These are phyloP conservation scores for Ustilago crameri DNA, from an alignment of 1,284 basidiomycete species.

Conservation along the genomic window DNA sequence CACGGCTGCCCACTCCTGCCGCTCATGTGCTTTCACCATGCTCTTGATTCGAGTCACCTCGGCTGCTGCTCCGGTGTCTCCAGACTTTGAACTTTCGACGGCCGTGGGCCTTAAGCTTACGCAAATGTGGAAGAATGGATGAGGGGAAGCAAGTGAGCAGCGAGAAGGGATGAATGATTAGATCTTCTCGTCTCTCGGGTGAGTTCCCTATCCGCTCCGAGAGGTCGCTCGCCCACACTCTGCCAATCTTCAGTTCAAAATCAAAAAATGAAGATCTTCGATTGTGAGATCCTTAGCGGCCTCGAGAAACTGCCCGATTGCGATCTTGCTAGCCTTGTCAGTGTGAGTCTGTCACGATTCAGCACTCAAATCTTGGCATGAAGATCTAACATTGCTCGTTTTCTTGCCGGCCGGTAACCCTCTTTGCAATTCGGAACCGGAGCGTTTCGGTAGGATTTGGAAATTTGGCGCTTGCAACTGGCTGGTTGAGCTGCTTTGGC, in stretches of 20 bases:
- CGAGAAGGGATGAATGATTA: constrained; percentile 18
- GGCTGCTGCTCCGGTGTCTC: background rate
- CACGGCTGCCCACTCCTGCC: background rate
- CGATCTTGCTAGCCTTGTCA: no score
- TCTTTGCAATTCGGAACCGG: constrained; percentile 42
- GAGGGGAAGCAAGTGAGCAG: constrained; percentile 3
- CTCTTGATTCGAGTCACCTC: constrained; percentile 18
- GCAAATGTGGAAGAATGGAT: constrained; percentile 11
- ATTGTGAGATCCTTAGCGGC: no score
- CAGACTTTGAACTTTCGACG: background rate
- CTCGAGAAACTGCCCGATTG: no score
- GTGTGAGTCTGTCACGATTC: background rate
- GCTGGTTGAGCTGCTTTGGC: background rate
- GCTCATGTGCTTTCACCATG: background rate
- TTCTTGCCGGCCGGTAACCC: constrained; percentile 20
- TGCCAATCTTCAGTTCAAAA: background rate
- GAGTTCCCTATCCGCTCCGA: constrained; percentile 48
- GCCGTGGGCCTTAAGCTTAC: constrained; percentile 24
- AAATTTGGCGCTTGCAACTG: constrained; percentile 17
- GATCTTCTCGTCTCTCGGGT: constrained; percentile 25
- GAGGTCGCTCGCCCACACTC: background rate
- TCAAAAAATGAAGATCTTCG: background rate
- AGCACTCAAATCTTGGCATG: constrained; percentile 8
- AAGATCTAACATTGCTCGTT: background rate
- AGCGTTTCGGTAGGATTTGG: constrained; percentile 15